A percentile compares a stretch with the other conserved stretches of the same genome.
Conservation (phyloP, 208 protist genomes). For the Ichthyophonus hoferi region DNA sequence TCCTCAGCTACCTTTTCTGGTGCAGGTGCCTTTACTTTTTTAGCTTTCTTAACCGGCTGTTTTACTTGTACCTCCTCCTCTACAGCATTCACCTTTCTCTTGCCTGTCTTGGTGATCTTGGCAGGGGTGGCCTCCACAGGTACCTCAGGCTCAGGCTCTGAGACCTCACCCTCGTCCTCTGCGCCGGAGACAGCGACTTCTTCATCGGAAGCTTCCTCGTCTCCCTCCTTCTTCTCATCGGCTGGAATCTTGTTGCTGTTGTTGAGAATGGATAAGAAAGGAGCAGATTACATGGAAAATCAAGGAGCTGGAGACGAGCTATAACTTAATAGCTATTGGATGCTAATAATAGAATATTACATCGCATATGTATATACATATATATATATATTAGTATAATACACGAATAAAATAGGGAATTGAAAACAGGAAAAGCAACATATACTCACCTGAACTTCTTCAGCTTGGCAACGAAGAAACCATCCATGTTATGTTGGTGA, state of each 20-base stretch:
- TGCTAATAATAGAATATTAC: neutral
- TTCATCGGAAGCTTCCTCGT: neutral
- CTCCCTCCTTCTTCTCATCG: neutral
- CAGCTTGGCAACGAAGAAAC: conserved; percentile 98
- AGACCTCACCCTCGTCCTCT: neutral
- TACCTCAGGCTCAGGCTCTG: neutral
- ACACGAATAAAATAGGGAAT: neutral
- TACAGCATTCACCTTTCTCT: too few relatives aligned
- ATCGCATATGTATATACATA: neutral
- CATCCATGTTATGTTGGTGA: conserved; percentile 99
- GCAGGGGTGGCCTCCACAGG: too few relatives aligned
- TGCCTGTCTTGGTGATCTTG: too few relatives aligned
- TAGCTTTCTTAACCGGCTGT: too few relatives aligned
- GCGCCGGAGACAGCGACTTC: too few relatives aligned
- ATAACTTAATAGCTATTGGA: neutral
- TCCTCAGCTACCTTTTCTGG: too few relatives aligned
- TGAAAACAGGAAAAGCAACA: neutral
- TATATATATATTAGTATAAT: neutral
- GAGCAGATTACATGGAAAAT: neutral
- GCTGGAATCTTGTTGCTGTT: conserved; percentile 12
- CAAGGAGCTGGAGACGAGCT: neutral
- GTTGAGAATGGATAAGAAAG: neutral
- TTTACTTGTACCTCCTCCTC: too few relatives aligned
- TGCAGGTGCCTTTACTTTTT: too few relatives aligned
- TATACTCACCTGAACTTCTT: conserved; percentile 68